phyloP scores from a whole-genome alignment of 2,329 filamentous ascomycete species.

The Alternaria brassicicola region DNA sequence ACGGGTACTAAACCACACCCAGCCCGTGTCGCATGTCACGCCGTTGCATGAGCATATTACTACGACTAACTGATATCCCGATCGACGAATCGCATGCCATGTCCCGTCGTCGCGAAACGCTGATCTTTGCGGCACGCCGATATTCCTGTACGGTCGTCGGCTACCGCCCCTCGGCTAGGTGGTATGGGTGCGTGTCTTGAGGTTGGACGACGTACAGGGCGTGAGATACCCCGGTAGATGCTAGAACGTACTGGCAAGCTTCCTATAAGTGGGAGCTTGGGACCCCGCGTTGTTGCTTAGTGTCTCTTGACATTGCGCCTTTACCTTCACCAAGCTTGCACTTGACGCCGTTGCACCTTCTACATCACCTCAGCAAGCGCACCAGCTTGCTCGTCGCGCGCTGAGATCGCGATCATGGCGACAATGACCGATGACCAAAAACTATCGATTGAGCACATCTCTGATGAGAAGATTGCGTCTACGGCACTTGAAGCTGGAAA shows the following conservation, averaged over 20 bases:
- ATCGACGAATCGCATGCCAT: neutral
- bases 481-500: slow-evolving; percentile 19
- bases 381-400: neutral
- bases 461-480: slow-evolving; percentile 24
- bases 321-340: neutral
- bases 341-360: neutral
- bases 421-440: slow-evolving; percentile 30
- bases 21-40: neutral
- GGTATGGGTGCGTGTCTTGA: neutral
- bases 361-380: neutral
- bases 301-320: slow-evolving; percentile 4
- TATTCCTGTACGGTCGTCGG: slow-evolving; percentile 8
- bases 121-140: slow-evolving; percentile 3
- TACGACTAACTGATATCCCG: neutral
- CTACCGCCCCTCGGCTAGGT: neutral
- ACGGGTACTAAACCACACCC: neutral
- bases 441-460: slow-evolving; percentile 27
- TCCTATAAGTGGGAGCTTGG: slow-evolving; percentile 26
- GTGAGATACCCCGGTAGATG: neutral
- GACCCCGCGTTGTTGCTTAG: slow-evolving; percentile 10
- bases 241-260: slow-evolving; percentile 14
- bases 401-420: slow-evolving; percentile 20
- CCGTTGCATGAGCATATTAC: slow-evolving; percentile 4
- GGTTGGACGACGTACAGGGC: slow-evolving; percentile 14
- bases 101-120: neutral